These are phyloP conservation scores for Solanum okadae DNA, from an alignment of 257 asterid genomes.

Conservation along the genomic window DNA sequence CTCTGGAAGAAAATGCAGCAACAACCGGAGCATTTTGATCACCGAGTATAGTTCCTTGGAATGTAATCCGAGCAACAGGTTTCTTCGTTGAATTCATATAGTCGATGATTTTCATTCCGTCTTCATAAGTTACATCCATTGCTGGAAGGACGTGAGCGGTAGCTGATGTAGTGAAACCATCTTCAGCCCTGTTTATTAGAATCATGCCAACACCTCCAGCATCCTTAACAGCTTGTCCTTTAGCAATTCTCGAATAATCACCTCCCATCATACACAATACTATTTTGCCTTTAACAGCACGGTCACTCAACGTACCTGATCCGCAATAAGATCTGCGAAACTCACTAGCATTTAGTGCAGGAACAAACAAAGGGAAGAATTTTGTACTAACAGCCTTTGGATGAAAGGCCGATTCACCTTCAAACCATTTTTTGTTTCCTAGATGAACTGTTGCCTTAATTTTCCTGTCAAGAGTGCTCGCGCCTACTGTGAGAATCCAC, in stretches of 20 bases:
- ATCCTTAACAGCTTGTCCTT: constrained; percentile 26
- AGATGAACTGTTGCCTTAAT: constrained; percentile 22
- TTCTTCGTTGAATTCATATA: constrained; percentile 22
- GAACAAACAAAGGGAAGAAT: constrained; percentile 24
- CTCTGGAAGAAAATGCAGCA: constrained; percentile 42
- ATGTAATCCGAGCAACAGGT: constrained; percentile 12
- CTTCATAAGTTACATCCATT: constrained; percentile 5
- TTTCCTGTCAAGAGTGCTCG: constrained; percentile 33
- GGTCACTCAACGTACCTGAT: neutral
- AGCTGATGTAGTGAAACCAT: constrained; percentile 14
- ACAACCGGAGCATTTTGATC: constrained; percentile 30
- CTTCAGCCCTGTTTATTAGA: neutral
- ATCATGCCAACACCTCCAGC: constrained; percentile 48
- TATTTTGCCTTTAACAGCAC: constrained; percentile 27
- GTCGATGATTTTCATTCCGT: constrained; percentile 2
- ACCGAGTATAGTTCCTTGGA: constrained; percentile 37
- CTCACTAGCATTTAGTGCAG: constrained; percentile 2
- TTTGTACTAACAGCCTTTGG: constrained; percentile 4
- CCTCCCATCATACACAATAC: constrained; percentile 30
- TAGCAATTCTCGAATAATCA: neutral
- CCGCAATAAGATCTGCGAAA: constrained; percentile 4
- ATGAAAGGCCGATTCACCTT: constrained; percentile 28
- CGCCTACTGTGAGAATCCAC: constrained; percentile 50
- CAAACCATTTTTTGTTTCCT: constrained; percentile 9
- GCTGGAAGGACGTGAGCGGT: constrained; percentile 24